Base-by-base conservation (phyloP, 257 asterid species). In the Thymus mandschuricus region DNA sequence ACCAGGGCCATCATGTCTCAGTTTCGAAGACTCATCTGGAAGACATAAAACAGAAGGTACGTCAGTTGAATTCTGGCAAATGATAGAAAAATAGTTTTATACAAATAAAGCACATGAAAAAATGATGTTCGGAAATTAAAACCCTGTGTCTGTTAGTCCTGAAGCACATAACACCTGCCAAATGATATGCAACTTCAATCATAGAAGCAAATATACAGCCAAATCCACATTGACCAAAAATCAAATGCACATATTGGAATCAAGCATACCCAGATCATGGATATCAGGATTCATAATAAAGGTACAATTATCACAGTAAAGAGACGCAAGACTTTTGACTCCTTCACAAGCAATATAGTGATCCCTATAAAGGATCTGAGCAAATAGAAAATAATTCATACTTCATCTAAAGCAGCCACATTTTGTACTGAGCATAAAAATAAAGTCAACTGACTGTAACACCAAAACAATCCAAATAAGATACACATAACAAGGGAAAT, bases 1-100 rank as follows among this genome's bases (percentile, higher is more conserved):
- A 75, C 98, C 99, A 62, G 92, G 89, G 41, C 80, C 71, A 59
- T 95, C 98, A 81, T 95, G 99, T 72, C 84, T 92, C 80, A 89
- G 83, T 76, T 88, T 95, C 0, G 97, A 84, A 62, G 84, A 77
- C 80, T 95, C 99, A 55, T 86, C 99, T 95, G 92, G 61, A 82
- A 84, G 34, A 71, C 27, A 69, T 44, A 4, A 10, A 69, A 60
- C 65, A 65, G 56, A 43, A 65, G 78, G 73, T 75, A 78, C 33
- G 8, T 45, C 31, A 50, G 61, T 41, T 33, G 30, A 45, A 33
- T 58, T 54, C 33, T 64, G 44, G 75, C 28, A 40, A 10, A 5
- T 15, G 41, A 60, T 8, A 40, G 30, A 43, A 10, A 15, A 68
- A 61, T 12, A 6, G 27, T 27, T 10, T 7, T 55, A 10, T 38